A percentile compares a stretch with the other conserved stretches of the same genome.
These are phyloP conservation scores for Manihot esculenta DNA, from an alignment of 441 rosid species.

Conservation along the genomic window DNA sequence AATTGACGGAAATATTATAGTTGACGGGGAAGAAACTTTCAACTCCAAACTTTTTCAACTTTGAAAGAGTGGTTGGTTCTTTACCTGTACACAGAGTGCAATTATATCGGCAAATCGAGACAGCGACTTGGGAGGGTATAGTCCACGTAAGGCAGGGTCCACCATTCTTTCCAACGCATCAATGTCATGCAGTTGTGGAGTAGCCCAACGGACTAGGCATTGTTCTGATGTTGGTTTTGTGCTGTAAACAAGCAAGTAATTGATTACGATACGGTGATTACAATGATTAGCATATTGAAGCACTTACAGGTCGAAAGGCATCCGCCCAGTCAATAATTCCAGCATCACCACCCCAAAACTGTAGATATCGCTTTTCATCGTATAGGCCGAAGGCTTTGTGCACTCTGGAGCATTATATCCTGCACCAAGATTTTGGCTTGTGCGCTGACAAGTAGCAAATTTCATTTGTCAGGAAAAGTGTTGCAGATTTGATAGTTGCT, in stretches of 20 bases:
- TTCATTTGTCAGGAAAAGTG: not conserved
- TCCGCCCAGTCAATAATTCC: conserved; percentile 88
- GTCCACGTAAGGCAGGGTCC: conserved; percentile 90
- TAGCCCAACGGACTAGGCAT: conserved; percentile 83
- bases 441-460: conserved; percentile 44
- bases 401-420: conserved; percentile 98
- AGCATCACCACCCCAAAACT: conserved; percentile 96
- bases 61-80: not conserved
- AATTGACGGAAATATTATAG: no score
- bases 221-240: conserved; percentile 70
- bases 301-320: conserved; percentile 56
- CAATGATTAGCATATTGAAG: not conserved
- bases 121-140: conserved; percentile 79
- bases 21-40: no score
- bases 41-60: no score
- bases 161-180: conserved; percentile 73
- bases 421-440: conserved; percentile 85
- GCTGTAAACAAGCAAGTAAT: conserved; percentile 27
- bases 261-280: not conserved
- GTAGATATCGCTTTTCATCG: conserved; percentile 85
- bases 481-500: not conserved
- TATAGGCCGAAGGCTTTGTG: conserved; percentile 67
- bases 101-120: conserved; percentile 79
- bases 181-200: conserved; percentile 69
- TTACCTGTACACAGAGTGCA: conserved; percentile 80